phyloP scores from a whole-genome alignment of 306 rosid species.

The Castanospermum australe region DNA sequence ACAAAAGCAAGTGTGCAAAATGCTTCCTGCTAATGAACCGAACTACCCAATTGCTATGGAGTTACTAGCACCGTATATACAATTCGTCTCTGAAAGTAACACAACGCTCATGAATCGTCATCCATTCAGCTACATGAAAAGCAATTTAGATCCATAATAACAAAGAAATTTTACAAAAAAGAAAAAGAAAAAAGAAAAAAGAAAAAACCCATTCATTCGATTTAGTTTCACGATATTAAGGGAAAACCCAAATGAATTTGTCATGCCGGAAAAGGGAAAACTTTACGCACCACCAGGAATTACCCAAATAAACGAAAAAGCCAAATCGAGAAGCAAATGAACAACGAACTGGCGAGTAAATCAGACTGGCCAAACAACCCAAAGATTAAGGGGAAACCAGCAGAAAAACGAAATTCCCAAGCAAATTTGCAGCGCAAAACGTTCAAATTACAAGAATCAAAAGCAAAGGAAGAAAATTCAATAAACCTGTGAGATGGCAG shows the following conservation, averaged over 20 bases:
- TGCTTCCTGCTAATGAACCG: constrained; percentile 4
- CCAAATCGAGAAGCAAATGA: constrained; percentile 20
- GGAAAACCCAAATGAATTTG: not conserved
- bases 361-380: not conserved
- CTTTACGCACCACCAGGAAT: not conserved
- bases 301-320: not conserved
- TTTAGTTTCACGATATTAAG: not conserved
- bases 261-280: constrained; percentile 8
- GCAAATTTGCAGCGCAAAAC: constrained; percentile 23
- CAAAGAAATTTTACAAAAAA: not conserved
- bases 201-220: not conserved
- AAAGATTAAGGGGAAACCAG: not conserved
- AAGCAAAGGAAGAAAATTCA: not conserved
- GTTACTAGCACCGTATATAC: not conserved
- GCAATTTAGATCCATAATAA: constrained; percentile 55
- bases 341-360: constrained; percentile 1
- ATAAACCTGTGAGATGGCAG: constrained; percentile 44
- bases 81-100: not conserved
- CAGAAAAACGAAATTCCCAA: not conserved
- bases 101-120: constrained; percentile 20
- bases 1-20: not conserved
- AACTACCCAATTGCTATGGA: constrained; percentile 8
- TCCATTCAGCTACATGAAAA: constrained; percentile 27
- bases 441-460: constrained; percentile 2
- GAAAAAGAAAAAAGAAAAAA: too few relatives aligned